Evolutionary conservation across 768 basidiomycete genomes (phyloP).

Genomic region (Mycena rebaudengoi): DNA sequence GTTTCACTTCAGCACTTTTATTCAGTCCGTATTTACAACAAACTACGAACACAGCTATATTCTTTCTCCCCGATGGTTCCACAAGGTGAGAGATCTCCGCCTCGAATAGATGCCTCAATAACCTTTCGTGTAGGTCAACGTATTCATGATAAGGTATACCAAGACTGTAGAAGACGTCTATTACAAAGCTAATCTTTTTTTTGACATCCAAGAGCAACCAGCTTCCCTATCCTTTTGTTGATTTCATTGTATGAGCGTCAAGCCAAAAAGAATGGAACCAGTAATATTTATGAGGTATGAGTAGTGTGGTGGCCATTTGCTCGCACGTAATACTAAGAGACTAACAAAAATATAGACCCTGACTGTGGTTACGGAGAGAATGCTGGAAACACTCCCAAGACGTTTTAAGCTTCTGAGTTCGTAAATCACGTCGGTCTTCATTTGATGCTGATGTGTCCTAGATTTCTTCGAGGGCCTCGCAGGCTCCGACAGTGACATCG

Average conservation of each 20-base stretch:
- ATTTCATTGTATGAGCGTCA: constrained; percentile 92
- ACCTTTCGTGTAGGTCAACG: constrained; percentile 67
- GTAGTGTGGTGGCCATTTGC: too few species aligned
- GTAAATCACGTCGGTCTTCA: constrained; percentile 34
- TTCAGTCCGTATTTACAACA: too few species aligned
- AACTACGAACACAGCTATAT: too few species aligned
- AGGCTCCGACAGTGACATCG: constrained; percentile 79
- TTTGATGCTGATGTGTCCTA: constrained; percentile 35
- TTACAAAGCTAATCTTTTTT: not conserved
- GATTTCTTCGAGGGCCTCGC: constrained; percentile 83
- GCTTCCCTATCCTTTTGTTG: constrained; percentile 81
- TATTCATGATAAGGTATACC: constrained; percentile 81
- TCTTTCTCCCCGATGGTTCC: constrained; percentile 95
- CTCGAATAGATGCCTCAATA: constrained; percentile 24
- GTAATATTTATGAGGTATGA: constrained; percentile 80
- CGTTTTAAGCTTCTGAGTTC: constrained; percentile 75
- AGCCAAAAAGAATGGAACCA: constrained; percentile 70
- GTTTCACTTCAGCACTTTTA: too few species aligned
- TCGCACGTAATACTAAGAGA: too few species aligned
- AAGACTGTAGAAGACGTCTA: not conserved
- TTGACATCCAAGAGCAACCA: constrained; percentile 76
- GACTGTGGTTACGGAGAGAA: constrained; percentile 68
- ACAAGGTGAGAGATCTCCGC: constrained; percentile 68
- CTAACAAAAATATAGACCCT: too few species aligned
- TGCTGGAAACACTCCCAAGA: constrained; percentile 82